Conservation (phyloP, 1,139 yeast genomes). For the Pichia norvegensis region DNA sequence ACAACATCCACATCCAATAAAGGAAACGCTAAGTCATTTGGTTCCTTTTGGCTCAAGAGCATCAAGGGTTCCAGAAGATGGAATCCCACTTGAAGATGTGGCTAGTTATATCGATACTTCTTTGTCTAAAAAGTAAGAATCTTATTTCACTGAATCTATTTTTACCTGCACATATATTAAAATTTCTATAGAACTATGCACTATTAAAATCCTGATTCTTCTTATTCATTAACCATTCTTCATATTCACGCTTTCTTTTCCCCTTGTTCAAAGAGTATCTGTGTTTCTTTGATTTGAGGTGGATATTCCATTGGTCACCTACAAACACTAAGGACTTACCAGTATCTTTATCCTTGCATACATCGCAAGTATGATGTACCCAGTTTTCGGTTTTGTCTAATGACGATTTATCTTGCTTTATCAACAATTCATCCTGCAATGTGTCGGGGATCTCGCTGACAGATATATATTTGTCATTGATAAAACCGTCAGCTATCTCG, state of each 20-base stretch:
- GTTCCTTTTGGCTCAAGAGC: constrained; percentile 12
- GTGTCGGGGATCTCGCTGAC: constrained; percentile 36
- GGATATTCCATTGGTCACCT: constrained; percentile 70
- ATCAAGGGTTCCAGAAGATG: constrained; percentile 9
- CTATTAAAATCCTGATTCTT: not conserved
- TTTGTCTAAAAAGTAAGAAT: not conserved
- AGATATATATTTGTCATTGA: constrained; percentile 19
- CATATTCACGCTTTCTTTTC: constrained; percentile 36
- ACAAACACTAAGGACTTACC: constrained; percentile 57
- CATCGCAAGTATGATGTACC: constrained; percentile 62
- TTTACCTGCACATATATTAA: not conserved
- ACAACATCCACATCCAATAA: constrained; percentile 17
- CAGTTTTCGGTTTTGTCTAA: constrained; percentile 34
- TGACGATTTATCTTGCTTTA: constrained; percentile 7
- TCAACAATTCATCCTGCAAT: constrained; percentile 25
- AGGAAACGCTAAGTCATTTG: constrained; percentile 12
- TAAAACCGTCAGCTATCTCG: constrained; percentile 39
- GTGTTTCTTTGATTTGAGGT: constrained; percentile 61
- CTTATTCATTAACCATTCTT: constrained; percentile 30
- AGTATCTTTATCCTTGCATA: constrained; percentile 48
- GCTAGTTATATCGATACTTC: constrained; percentile 1
- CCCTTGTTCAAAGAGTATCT: constrained; percentile 35
- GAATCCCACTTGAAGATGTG: constrained; percentile 13
- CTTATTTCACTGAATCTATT: not conserved
- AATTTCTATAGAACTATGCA: not conserved